Conservation (phyloP, 225 moss, liverwort and hornwort species). For the Bryum argenteum region DNA sequence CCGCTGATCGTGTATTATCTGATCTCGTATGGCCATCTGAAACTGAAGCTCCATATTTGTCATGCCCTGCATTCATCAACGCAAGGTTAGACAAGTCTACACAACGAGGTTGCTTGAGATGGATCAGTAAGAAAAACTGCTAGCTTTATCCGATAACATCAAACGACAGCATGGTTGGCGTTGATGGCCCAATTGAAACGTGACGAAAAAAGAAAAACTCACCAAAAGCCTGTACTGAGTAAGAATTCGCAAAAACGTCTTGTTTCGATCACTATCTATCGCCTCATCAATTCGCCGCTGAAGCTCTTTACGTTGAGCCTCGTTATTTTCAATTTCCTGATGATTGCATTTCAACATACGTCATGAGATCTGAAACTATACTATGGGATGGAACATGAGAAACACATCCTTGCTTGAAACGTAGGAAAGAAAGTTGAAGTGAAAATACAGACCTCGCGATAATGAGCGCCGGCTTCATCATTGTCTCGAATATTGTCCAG, state of each 20-base stretch:
- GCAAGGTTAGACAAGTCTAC: constrained; percentile 1
- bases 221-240: constrained; percentile 73
- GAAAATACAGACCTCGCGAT: constrained; percentile 59
- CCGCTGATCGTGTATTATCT: constrained; percentile 79
- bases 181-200: not conserved
- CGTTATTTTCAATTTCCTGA: constrained; percentile 81
- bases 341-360: constrained; percentile 4
- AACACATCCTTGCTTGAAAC: constrained; percentile 1
- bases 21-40: constrained; percentile 88
- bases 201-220: constrained; percentile 6
- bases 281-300: constrained; percentile 83
- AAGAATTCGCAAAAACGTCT: constrained; percentile 80
- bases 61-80: constrained; percentile 62
- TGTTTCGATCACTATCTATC: constrained; percentile 88
- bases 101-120: too few species aligned
- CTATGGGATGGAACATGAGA: not conserved
- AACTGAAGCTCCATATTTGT: constrained; percentile 91
- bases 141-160: not conserved
- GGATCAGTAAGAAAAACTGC: too few species aligned
- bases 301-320: constrained; percentile 80
- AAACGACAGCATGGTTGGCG: not conserved
- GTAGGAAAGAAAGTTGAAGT: not conserved
- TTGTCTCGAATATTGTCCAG: constrained; percentile 89
- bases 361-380: not conserved
- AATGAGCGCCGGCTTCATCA: constrained; percentile 82